Evolutionary conservation across 139 green algal species (phyloP).

Genomic region (Spirogloea muscicola): DNA sequence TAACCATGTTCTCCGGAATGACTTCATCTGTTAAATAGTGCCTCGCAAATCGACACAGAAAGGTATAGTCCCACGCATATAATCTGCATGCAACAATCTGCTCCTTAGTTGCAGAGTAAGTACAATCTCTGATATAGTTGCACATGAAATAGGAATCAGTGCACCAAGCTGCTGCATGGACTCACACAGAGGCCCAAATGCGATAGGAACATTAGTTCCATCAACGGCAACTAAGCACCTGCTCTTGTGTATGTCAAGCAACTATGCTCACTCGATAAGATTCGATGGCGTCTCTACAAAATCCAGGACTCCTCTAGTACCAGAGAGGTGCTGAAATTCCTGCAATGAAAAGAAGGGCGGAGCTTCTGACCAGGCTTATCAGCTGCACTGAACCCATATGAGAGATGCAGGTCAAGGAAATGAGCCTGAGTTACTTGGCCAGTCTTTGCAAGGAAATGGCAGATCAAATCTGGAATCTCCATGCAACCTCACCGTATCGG

Average conservation of each 20-base stretch:
- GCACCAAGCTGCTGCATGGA: too few species aligned
- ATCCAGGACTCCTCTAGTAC: slow-evolving; percentile 75
- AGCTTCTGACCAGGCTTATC: background rate
- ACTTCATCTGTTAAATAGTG: slow-evolving; percentile 38
- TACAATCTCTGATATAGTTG: too few species aligned
- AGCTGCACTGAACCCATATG: background rate
- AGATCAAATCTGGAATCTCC: background rate
- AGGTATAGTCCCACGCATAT: slow-evolving; percentile 27
- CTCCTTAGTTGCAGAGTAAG: too few species aligned
- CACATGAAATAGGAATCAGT: too few species aligned
- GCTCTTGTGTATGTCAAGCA: background rate
- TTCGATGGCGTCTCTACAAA: slow-evolving; percentile 85
- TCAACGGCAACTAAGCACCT: too few species aligned
- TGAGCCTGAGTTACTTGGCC: background rate
- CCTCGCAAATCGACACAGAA: slow-evolving; percentile 15
- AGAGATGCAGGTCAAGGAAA: background rate
- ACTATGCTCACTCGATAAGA: slow-evolving; percentile 63
- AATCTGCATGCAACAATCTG: too few species aligned
- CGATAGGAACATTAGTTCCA: too few species aligned
- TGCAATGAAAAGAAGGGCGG: slow-evolving; percentile 14
- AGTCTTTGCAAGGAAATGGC: background rate
- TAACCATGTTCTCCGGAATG: slow-evolving; percentile 29
- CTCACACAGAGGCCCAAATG: too few species aligned
- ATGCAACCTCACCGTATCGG: slow-evolving; percentile 54
- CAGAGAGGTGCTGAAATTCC: slow-evolving; percentile 78